Base-by-base conservation (phyloP, 805 yeast species). In the Alloascoidea africana region DNA sequence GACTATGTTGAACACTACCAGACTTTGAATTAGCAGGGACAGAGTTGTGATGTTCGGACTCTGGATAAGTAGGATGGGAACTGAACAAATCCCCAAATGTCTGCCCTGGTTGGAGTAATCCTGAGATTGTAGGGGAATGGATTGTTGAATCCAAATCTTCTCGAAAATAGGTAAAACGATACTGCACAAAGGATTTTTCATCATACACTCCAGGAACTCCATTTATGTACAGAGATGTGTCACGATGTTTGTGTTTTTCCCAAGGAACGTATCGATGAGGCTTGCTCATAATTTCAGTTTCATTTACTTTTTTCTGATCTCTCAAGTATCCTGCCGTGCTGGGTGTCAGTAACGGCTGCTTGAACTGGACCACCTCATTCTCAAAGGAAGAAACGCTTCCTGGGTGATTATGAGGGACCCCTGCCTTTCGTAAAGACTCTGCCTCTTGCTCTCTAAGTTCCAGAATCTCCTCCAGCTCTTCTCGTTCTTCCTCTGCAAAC, bases 91-190 rank as follows among this genome's bases (percentile, higher is more conserved):
- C 82, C 3, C 65, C 68, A 51, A 77, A 77, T 2, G 66, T 59
- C 46, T 70, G 75, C 11, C 68, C 74, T 1, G 73, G 72, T 47
- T 73, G 77, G 23, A 80, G 51, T 16, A 87, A 60, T 0, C 96
- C 96, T 3, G 93, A 78, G 17, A 87, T 76, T 4, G 82, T 76
- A 2, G 94, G 85, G 0, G 96, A 73, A 55, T 87, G 96, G 16
- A 87, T 73, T 0, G 97, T 89, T n/a, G 85, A 73, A 13, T 78
- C 81, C 45, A 87, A 56, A 49, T 85, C 93, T 44, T 86, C 95
- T 45, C 96, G 67, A 57, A 91, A 89, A 52, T 89, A 89, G 0
- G 97, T 85, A 60, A 83, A 89, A 44, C 97, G 64, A 53, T 74
- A 76, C 43, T 72, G 73, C 40, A 68, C 13, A 66, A 66, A 35